Evolutionary conservation across 352 stramenopile genomes (phyloP).

Genomic region (Pythium grandisporangium): DNA sequence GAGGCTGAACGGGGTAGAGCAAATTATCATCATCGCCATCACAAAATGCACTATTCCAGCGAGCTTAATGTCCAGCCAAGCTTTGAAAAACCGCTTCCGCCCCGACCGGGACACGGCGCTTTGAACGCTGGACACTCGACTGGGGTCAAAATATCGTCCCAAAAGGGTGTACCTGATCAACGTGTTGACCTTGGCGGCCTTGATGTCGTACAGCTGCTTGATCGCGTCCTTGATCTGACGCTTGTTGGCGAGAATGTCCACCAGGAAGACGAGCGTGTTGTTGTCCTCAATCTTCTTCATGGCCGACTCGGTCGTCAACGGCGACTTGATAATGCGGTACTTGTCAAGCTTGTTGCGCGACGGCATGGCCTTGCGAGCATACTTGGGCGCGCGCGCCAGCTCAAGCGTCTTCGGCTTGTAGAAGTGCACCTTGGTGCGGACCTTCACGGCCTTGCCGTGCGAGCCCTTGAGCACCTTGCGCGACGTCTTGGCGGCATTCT

Average conservation of each 20-base stretch:
- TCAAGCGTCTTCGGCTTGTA: constrained; percentile 98
- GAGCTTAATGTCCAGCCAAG: constrained; percentile 6
- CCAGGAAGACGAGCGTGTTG: constrained; percentile 99
- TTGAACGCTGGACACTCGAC: constrained; percentile 7
- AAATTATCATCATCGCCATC: background rate
- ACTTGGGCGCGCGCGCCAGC: constrained; percentile 93
- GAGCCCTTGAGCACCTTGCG: constrained; percentile 95
- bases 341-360: constrained; percentile 97
- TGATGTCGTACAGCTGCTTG: constrained; percentile 99
- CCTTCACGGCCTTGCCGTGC: constrained; percentile 96
- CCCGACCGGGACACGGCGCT: constrained; percentile 14
- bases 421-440: constrained; percentile 99
- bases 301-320: constrained; percentile 98
- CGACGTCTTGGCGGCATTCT: constrained; percentile 89
- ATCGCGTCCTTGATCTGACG: constrained; percentile 99
- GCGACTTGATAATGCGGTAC: constrained; percentile 99
- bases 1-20: background rate
- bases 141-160: constrained; percentile 46
- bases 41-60: constrained; percentile 1
- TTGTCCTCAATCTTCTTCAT: constrained; percentile 99
- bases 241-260: constrained; percentile 99
- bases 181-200: constrained; percentile 99
- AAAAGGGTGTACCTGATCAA: constrained; percentile 95
- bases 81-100: constrained; percentile 9
- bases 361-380: constrained; percentile 90